Conservation (phyloP, 2,329 filamentous ascomycete genomes). For the Reticulascus tulasneorum region DNA sequence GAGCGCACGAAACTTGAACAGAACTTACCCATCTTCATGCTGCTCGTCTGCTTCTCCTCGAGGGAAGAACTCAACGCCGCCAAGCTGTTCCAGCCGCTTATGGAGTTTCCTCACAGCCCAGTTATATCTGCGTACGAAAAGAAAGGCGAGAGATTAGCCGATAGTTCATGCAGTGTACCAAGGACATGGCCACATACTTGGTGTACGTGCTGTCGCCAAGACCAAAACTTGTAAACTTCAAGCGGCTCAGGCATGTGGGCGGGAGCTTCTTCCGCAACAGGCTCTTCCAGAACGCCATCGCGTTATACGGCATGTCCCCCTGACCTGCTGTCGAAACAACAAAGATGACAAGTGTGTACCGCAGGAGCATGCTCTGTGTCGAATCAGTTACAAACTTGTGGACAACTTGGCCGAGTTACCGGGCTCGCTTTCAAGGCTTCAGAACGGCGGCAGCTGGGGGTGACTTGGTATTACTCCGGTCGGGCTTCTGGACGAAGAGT, state of each 20-base stretch:
- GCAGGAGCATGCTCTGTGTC: conserved; percentile 46
- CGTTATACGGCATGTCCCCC: conserved; percentile 86
- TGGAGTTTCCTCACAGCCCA: conserved; percentile 87
- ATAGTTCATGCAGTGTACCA: background rate
- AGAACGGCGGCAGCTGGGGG: background rate
- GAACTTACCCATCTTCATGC: conserved; percentile 82
- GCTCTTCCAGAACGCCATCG: conserved; percentile 77
- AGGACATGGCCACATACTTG: conserved; percentile 54
- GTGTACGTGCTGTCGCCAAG: conserved; percentile 92
- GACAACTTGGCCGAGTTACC: conserved; percentile 3
- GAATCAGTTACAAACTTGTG: conserved; percentile 1
- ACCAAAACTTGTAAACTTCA: conserved; percentile 82
- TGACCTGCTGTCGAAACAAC: conserved; percentile 91
- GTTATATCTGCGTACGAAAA: conserved; percentile 66
- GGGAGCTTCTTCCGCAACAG: conserved; percentile 76
- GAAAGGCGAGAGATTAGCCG: background rate
- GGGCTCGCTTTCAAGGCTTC: background rate
- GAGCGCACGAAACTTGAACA: conserved; percentile 1
- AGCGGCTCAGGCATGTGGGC: conserved; percentile 60
- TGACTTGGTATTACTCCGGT: background rate
- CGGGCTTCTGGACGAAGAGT: background rate
- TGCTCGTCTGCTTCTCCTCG: conserved; percentile 89
- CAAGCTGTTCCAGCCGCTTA: conserved; percentile 78
- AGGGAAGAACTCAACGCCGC: conserved; percentile 70
- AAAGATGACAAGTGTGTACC: conserved; percentile 64